Base-by-base conservation (phyloP, 352 stramenopile genomes). In the Blastocystis sp. region DNA sequence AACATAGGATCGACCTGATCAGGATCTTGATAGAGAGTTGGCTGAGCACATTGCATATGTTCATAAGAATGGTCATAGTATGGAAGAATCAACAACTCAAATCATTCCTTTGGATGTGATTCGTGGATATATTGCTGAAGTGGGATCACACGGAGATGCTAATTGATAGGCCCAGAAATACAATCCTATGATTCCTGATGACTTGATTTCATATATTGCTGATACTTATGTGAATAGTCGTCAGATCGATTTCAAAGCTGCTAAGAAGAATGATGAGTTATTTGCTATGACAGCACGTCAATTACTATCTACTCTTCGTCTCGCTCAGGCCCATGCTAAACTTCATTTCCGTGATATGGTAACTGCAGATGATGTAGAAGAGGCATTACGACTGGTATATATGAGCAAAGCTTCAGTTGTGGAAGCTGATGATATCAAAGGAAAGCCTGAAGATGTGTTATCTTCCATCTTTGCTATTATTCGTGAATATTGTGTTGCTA, bases 171-270 rank as follows among this genome's bases (percentile, higher is more conserved):
- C 92, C 14, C 88, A 92, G 24, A 89, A 89, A 71, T 87, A 95
- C 86, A 89, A 95, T 63, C 95, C 97, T 0, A 90, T 97, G 37
- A 93, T 99, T 19, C 96, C 96, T 0, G 90, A 93, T n/a, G 91
- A 97, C 39, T 92, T 99, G 19, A 94, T 94, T 73, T 93, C 93
- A 11, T 98, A 98, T 89, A 97, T 99, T 75, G 96, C 98, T 24
- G 95, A 99, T 89, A 95, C 95, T 4, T 99, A 99, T 90, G 96
- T 99, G 9, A 94, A 92, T 24, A 89, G 99, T 42, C 93, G 97
- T 1, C 93, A 96, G 83, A 93, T 98, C 88, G 95, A 97, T 71
- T 91, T 88, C 1, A 93, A 91, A 46, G 91, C 93, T 12, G 91
- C 92, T 5, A 91, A 95, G 88, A 89, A 93, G 69, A 90, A 92